Evolutionary conservation across 352 stramenopile species (phyloP).

Genomic region (Pythium sp.): DNA sequence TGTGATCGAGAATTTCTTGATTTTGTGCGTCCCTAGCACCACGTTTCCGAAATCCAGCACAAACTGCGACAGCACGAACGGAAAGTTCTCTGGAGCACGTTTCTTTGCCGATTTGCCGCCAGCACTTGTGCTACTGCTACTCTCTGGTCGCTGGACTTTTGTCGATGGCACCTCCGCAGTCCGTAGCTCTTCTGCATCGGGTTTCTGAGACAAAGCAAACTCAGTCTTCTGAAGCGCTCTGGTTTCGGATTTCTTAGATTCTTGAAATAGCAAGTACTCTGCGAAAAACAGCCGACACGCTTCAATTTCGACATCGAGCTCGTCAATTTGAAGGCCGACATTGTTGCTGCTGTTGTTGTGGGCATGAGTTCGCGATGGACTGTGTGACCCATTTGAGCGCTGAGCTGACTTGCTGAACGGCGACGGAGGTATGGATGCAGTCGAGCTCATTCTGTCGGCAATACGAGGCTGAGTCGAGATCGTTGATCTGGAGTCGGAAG

Average conservation of each 20-base stretch:
- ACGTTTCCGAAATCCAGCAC: slow-evolving; percentile 94
- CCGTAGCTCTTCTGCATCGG: slow-evolving; percentile 11
- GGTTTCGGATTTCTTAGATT: slow-evolving; percentile 29
- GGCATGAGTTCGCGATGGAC: slow-evolving; percentile 19
- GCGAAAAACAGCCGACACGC: slow-evolving; percentile 87
- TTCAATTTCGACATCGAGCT: slow-evolving; percentile 81
- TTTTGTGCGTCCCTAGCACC: slow-evolving; percentile 88
- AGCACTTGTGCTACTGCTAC: background rate
- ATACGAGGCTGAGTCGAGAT: slow-evolving; percentile 35
- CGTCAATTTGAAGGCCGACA: slow-evolving; percentile 33
- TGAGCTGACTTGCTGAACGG: slow-evolving; percentile 17
- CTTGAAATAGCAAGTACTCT: slow-evolving; percentile 67
- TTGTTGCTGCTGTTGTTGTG: slow-evolving; percentile 13
- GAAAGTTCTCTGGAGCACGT: slow-evolving; percentile 31
- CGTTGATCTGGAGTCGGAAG: slow-evolving; percentile 56
- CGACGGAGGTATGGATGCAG: slow-evolving; percentile 24
- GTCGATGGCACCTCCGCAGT: background rate
- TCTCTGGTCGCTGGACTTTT: slow-evolving; percentile 10
- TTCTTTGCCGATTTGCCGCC: slow-evolving; percentile 26
- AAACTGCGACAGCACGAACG: slow-evolving; percentile 89
- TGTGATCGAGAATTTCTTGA: slow-evolving; percentile 90
- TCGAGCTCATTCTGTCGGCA: slow-evolving; percentile 34
- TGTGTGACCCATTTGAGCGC: slow-evolving; percentile 20
- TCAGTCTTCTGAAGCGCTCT: slow-evolving; percentile 1
- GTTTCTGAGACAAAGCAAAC: background rate